Evolutionary conservation across 2,329 filamentous ascomycete species (phyloP).

Genomic region (Neopestalotiopsis rosae): DNA sequence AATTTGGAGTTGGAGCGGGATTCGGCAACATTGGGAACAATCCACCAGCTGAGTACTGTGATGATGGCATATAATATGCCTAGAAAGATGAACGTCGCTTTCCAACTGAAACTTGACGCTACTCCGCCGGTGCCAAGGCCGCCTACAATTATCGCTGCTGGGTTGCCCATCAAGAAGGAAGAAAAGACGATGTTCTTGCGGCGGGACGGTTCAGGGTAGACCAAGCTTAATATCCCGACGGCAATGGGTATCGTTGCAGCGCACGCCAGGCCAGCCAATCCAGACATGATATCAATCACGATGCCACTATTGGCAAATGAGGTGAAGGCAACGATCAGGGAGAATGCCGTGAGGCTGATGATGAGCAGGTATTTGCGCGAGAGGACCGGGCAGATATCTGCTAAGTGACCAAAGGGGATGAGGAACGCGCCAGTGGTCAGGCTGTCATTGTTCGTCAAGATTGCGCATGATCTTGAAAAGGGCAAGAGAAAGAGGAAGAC

Average conservation of each 20-base stretch:
- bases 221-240: slow-evolving; percentile 36
- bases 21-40: slow-evolving; percentile 34
- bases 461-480: not conserved
- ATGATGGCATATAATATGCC: slow-evolving; percentile 34
- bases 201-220: slow-evolving; percentile 35
- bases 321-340: slow-evolving; percentile 32
- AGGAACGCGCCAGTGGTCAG: slow-evolving; percentile 38
- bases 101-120: slow-evolving; percentile 35
- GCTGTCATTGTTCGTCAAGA: slow-evolving; percentile 21
- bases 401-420: slow-evolving; percentile 37
- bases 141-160: slow-evolving; percentile 38
- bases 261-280: slow-evolving; percentile 37
- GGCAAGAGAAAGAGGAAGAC: not conserved
- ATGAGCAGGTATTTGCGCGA: slow-evolving; percentile 37
- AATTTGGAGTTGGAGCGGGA: slow-evolving; percentile 22
- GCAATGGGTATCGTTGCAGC: slow-evolving; percentile 39
- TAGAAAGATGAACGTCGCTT: slow-evolving; percentile 37
- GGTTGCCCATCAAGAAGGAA: slow-evolving; percentile 39
- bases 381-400: slow-evolving; percentile 32
- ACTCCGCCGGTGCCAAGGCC: slow-evolving; percentile 38
- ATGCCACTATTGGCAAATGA: slow-evolving; percentile 33
- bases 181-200: slow-evolving; percentile 39
- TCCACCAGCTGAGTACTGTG: slow-evolving; percentile 30
- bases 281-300: slow-evolving; percentile 37
- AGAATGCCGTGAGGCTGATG: slow-evolving; percentile 33